These are phyloP conservation scores for Lactarius indigo DNA, from an alignment of 768 basidiomycete genomes.

Conservation along the genomic window DNA sequence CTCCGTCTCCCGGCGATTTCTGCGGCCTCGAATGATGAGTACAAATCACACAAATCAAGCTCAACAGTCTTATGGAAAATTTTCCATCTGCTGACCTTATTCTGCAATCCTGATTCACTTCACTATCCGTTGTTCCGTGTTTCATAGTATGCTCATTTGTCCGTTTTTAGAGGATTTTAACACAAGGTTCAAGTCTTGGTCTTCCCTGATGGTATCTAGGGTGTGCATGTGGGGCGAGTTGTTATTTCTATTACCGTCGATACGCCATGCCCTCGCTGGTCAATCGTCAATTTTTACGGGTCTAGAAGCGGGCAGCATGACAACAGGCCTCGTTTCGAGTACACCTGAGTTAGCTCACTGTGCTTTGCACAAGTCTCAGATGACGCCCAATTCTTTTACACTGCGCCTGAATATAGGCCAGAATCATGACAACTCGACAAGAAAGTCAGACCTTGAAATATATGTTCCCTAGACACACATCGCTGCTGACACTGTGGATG, in stretches of 20 bases:
- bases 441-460: neutral
- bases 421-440: neutral
- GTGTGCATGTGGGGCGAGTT: too few species aligned
- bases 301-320: neutral
- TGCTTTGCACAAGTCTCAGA: neutral
- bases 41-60: constrained; percentile 41
- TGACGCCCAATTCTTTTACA: neutral
- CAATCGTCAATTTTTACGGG: neutral
- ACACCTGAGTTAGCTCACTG: neutral
- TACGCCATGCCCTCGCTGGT: too few species aligned
- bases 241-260: too few species aligned
- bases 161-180: neutral
- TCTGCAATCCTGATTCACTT: constrained; percentile 44
- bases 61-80: constrained; percentile 46
- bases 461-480: neutral
- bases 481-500: neutral
- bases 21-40: constrained; percentile 34
- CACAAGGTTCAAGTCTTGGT: neutral
- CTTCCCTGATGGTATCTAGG: neutral
- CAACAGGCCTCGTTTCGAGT: too few species aligned
- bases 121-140: neutral
- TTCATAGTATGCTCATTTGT: neutral
- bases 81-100: constrained; percentile 40
- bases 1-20: neutral
- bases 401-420: neutral